Evolutionary conservation across 371 early-diverging fungal species (phyloP), one percentile per base, ranked within the genome.

Genomic region (Mortierella sp.): DNA sequence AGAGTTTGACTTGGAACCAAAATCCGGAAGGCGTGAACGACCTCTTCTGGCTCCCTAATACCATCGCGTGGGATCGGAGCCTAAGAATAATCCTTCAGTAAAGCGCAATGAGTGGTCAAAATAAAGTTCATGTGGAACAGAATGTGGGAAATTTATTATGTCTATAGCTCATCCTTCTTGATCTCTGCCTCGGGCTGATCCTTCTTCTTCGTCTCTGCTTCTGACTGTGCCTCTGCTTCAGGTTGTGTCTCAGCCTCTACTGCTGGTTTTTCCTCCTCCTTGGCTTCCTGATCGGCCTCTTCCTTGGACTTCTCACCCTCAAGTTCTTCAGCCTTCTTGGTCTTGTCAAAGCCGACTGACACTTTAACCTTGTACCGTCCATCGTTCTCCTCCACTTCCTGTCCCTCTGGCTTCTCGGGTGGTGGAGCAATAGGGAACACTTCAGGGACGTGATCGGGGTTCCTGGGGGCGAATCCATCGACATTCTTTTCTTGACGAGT

Each of bases 121-220:
- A n/a, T n/a, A n/a, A n/a, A n/a, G n/a, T n/a, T n/a, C n/a, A n/a
- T n/a, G n/a, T n/a, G n/a, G n/a, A n/a, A n/a, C n/a, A n/a, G n/a
- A n/a, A n/a, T n/a, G n/a, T n/a, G n/a, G n/a, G n/a, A n/a, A n/a
- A n/a, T n/a, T n/a, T n/a, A n/a, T n/a, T n/a, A n/a, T n/a, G n/a
- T n/a, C n/a, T n/a, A n/a, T n/a, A 71, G 58, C 53, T 71, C 72
- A 39, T 71, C 72, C 58, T 67, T 67, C 49, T 48, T 45, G 45
- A 16, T 19, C 34, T 55, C 52, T 1, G 21, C 23, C 27, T 23
- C 28, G 26, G 45, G 21, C 28, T 39, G 26, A 12, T 30, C 28
- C 50, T 54, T 55, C 10, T 42, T 28, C 9, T 34, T n/a, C n/a
- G n/a, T n/a, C n/a, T n/a, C n/a, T 34, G 34, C 34, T 34, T 34